phyloP scores from a whole-genome alignment of 371 early-diverging fungal genomes.

The Syncephalastrum racemosum region DNA sequence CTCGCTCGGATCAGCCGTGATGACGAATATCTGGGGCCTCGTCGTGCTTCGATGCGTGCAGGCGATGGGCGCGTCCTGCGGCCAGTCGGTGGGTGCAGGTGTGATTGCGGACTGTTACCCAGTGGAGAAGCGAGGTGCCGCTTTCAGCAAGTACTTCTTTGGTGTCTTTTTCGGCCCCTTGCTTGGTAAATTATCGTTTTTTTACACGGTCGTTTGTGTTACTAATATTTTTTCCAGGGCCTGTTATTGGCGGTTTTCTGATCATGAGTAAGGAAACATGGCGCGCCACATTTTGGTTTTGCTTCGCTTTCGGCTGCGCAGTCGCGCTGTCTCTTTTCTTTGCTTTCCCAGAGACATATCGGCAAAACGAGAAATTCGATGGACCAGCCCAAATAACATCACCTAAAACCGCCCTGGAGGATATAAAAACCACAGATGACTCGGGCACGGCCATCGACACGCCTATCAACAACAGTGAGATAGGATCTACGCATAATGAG shows the following conservation, averaged over 20 bases:
- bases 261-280: slow-evolving; percentile 37
- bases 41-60: slow-evolving; percentile 68
- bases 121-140: slow-evolving; percentile 21
- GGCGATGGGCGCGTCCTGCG: slow-evolving; percentile 57
- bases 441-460: not conserved
- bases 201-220: not conserved
- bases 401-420: too few species aligned
- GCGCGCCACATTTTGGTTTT: slow-evolving; percentile 62
- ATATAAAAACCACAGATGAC: not conserved
- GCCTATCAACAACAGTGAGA: not conserved
- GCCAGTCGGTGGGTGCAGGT: slow-evolving; percentile 66
- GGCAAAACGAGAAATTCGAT: slow-evolving; percentile 8
- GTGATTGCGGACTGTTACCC: slow-evolving; percentile 18
- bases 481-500: too few species aligned
- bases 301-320: slow-evolving; percentile 46
- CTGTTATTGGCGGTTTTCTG: slow-evolving; percentile 35
- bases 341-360: slow-evolving; percentile 64
- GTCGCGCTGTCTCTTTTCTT: slow-evolving; percentile 42
- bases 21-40: slow-evolving; percentile 54
- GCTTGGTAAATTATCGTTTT: slow-evolving; percentile 7
- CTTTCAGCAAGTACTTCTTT: slow-evolving; percentile 42
- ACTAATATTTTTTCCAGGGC: slow-evolving; percentile 39
- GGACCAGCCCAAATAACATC: too few species aligned
- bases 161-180: slow-evolving; percentile 52
- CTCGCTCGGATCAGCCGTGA: slow-evolving; percentile 64